These are phyloP conservation scores for Scutellaria baicalensis DNA, from an alignment of 257 asterid species.

Conservation along the genomic window DNA sequence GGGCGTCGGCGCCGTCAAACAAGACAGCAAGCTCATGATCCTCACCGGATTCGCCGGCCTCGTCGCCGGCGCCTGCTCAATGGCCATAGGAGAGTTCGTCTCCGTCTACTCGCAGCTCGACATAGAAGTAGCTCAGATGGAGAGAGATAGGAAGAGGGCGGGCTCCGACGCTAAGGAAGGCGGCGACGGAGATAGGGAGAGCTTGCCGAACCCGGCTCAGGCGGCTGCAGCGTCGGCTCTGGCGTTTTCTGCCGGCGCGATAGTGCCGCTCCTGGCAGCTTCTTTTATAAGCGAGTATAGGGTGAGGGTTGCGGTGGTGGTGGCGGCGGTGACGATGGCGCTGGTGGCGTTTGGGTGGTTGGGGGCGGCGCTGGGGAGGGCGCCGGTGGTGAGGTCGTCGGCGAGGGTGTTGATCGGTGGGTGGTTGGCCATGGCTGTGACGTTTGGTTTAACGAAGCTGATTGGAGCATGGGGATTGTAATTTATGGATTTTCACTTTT, in stretches of 20 bases:
- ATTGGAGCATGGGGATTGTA: slow-evolving; percentile 30
- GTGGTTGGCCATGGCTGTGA: slow-evolving; percentile 60
- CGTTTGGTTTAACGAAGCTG: slow-evolving; percentile 48
- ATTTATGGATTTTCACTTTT: too few relatives aligned
- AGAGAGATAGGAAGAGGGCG: slow-evolving; percentile 19
- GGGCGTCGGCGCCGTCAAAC: slow-evolving; percentile 49
- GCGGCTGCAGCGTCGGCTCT: slow-evolving; percentile 46
- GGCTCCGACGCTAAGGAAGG: not conserved
- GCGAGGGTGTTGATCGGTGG: slow-evolving; percentile 59
- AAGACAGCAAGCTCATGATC: slow-evolving; percentile 41
- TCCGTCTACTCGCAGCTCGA: slow-evolving; percentile 50
- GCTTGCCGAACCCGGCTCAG: slow-evolving; percentile 35
- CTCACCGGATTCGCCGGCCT: slow-evolving; percentile 50
- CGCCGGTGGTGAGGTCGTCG: slow-evolving; percentile 38
- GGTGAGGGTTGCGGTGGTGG: slow-evolving; percentile 32
- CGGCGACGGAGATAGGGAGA: not conserved
- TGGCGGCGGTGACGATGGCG: slow-evolving; percentile 32
- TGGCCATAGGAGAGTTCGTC: slow-evolving; percentile 52
- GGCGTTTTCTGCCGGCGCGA: slow-evolving; percentile 36
- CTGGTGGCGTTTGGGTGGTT: slow-evolving; percentile 44
- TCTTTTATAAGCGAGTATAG: slow-evolving; percentile 33
- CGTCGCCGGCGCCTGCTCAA: slow-evolving; percentile 47
- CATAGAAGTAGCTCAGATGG: slow-evolving; percentile 34
- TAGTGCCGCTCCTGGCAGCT: slow-evolving; percentile 51
- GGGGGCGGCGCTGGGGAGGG: slow-evolving; percentile 46